Evolutionary conservation across 225 moss, liverwort and hornwort species (phyloP).

Genomic region (Lunularia cruciata): DNA sequence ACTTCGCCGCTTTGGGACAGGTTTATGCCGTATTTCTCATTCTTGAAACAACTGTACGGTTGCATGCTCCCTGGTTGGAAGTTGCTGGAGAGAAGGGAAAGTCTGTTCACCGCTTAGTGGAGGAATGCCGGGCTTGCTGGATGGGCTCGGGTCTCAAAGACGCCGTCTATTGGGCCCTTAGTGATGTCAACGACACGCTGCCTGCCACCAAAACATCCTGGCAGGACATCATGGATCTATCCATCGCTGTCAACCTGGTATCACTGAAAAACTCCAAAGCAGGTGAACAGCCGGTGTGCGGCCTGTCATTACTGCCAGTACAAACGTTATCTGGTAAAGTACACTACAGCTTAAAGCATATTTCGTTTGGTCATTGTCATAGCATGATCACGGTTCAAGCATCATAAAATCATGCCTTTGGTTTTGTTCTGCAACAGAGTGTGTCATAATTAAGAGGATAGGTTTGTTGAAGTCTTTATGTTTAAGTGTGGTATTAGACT

Average conservation of each 20-base stretch:
- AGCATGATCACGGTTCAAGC: too few relatives aligned
- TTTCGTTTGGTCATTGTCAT: neutral
- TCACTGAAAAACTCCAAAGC: conserved; percentile 3
- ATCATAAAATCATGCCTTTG: neutral
- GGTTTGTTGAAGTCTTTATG: neutral
- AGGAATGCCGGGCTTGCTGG: conserved; percentile 26
- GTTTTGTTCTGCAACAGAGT: neutral
- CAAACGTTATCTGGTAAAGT: conserved; percentile 14
- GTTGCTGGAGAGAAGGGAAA: conserved; percentile 28
- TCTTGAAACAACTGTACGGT: conserved; percentile 11
- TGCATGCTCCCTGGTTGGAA: conserved; percentile 27
- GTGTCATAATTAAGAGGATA: neutral
- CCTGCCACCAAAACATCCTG: conserved; percentile 15
- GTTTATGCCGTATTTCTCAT: conserved; percentile 22
- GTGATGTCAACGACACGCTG: conserved; percentile 21
- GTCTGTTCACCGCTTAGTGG: conserved; percentile 15
- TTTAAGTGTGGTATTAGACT: too few relatives aligned
- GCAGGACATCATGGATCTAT: conserved; percentile 17
- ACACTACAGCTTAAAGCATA: neutral
- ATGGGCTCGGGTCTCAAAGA: conserved; percentile 22
- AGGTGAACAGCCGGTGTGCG: conserved; percentile 15
- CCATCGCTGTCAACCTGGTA: conserved; percentile 16
- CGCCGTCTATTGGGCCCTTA: conserved; percentile 28
- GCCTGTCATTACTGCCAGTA: conserved; percentile 19
- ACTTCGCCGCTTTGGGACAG: conserved; percentile 29